phyloP scores from a whole-genome alignment of 805 yeast species.

The Teunomyces cretensis region DNA sequence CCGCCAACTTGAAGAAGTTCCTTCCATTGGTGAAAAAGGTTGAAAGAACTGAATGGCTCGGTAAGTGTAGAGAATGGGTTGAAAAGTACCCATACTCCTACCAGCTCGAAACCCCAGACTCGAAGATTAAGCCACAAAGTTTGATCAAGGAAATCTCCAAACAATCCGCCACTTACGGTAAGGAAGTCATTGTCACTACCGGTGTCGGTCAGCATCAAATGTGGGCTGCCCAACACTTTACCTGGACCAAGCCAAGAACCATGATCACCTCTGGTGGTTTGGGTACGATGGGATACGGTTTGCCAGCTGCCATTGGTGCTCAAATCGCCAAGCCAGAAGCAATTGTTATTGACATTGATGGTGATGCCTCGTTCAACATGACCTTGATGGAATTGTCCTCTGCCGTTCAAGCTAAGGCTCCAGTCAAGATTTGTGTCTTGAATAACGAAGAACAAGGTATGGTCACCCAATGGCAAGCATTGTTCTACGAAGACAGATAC shows the following conservation, averaged over 20 bases:
- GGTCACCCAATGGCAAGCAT: slow-evolving; percentile 99
- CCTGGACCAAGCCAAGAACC: slow-evolving; percentile 90
- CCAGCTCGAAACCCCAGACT: slow-evolving; percentile 75
- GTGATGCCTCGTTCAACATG: slow-evolving; percentile 99
- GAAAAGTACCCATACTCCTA: slow-evolving; percentile 81
- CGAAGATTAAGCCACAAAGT: slow-evolving; percentile 90
- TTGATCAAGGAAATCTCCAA: slow-evolving; percentile 75
- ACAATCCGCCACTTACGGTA: slow-evolving; percentile 60
- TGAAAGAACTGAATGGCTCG: slow-evolving; percentile 79
- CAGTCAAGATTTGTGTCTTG: slow-evolving; percentile 83
- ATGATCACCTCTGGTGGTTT: slow-evolving; percentile 98
- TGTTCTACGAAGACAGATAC: slow-evolving; percentile 95
- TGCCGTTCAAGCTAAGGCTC: slow-evolving; percentile 91
- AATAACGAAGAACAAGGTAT: slow-evolving; percentile 99
- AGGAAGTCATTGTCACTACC: slow-evolving; percentile 86
- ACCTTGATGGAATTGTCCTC: slow-evolving; percentile 89
- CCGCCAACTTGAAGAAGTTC: slow-evolving; percentile 69
- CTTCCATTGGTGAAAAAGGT: slow-evolving; percentile 70
- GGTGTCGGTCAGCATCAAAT: slow-evolving; percentile 99
- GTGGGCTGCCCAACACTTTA: slow-evolving; percentile 99
- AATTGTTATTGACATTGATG: slow-evolving; percentile 93
- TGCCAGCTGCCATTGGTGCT: slow-evolving; percentile 98
- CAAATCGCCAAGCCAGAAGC: slow-evolving; percentile 96
- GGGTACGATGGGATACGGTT: slow-evolving; percentile 98
- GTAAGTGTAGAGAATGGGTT: slow-evolving; percentile 77